Conservation (phyloP, 129 eudicot species). For the Lonicera japonica region DNA sequence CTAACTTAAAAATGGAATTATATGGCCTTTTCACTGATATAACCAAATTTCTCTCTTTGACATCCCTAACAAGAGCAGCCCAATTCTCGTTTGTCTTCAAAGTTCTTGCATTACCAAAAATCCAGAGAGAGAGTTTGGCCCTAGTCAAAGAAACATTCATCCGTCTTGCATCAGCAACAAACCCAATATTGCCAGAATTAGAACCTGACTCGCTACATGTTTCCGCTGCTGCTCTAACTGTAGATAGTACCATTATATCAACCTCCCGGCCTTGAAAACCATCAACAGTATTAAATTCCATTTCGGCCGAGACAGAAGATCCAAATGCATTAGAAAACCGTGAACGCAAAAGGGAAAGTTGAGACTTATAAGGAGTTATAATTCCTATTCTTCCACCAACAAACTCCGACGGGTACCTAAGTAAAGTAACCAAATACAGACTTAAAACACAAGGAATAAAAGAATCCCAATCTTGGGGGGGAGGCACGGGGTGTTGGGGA, state of each 20-base stretch:
- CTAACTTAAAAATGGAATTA: slow-evolving; percentile 30
- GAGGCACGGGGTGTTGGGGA: too few species aligned
- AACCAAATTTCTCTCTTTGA: slow-evolving; percentile 61
- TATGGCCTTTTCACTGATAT: slow-evolving; percentile 57
- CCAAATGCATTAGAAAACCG: slow-evolving; percentile 79
- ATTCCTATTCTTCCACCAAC: slow-evolving; percentile 80
- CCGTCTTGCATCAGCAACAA: slow-evolving; percentile 96
- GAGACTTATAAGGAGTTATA: slow-evolving; percentile 82
- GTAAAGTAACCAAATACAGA: slow-evolving; percentile 10
- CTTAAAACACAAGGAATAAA: neutral
- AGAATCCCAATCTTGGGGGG: neutral
- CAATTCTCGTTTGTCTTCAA: slow-evolving; percentile 66
- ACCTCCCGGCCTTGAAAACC: slow-evolving; percentile 99
- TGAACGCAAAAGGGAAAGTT: slow-evolving; percentile 72
- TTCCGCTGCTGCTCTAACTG: slow-evolving; percentile 75
- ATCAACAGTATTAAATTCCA: slow-evolving; percentile 93
- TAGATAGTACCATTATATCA: slow-evolving; percentile 81
- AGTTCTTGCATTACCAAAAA: slow-evolving; percentile 83
- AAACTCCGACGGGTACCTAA: slow-evolving; percentile 73
- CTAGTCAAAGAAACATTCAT: slow-evolving; percentile 98
- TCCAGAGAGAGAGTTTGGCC: slow-evolving; percentile 87
- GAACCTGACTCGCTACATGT: slow-evolving; percentile 20
- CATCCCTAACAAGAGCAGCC: slow-evolving; percentile 86
- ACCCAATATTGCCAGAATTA: slow-evolving; percentile 55
- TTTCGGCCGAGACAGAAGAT: slow-evolving; percentile 52